Evolutionary conservation across 176 grass and related monocot species (phyloP).

Genomic region (bread wheat (Triticum aestivum)): IWGSC_CS_RefSeq_v2.1 NC_057802.1:577870538-577871037

Average conservation of each 20-base stretch:
- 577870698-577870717: not conserved
- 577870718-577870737: not conserved
- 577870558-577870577: not conserved
- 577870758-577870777: not conserved
- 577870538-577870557: not conserved
- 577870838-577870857: not conserved
- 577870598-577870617: not conserved
- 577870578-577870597: not conserved
- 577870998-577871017: not conserved
- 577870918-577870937: not conserved
- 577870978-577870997: not conserved
- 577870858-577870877: not conserved
- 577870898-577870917: not conserved
- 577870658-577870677: not conserved
- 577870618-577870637: not conserved
- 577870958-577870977: too few relatives aligned
- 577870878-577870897: not conserved
- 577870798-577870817: not conserved
- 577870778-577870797: not conserved
- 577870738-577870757: not conserved
- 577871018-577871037: not conserved
- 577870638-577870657: not conserved
- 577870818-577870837: not conserved
- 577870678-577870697: not conserved
- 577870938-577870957: not conserved